These are phyloP conservation scores for Aspergillus campestris DNA, from an alignment of 495 filamentous ascomycete species.

Conservation along the genomic window DNA sequence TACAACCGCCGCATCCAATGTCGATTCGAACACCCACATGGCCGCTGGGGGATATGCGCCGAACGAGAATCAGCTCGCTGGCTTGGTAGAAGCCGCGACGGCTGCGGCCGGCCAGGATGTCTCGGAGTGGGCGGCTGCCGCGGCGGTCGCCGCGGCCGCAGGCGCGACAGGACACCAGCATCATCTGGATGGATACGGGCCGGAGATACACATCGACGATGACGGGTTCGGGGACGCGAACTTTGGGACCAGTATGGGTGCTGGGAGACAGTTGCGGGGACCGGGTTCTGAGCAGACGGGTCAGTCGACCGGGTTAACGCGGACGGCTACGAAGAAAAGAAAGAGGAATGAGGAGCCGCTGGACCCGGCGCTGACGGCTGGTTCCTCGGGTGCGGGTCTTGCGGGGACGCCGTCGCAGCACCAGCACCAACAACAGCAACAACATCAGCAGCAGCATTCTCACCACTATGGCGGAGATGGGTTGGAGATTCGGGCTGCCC, in stretches of 20 bases:
- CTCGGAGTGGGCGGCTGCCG: conserved; percentile 34
- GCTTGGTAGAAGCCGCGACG: conserved; percentile 45
- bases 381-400: conserved; percentile 15
- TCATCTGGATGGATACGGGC: conserved; percentile 31
- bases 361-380: conserved; percentile 32
- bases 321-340: conserved; percentile 35
- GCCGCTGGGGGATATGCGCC: conserved; percentile 28
- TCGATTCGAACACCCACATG: conserved; percentile 28
- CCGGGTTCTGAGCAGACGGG: conserved; percentile 53
- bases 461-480: conserved; percentile 27
- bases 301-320: conserved; percentile 63
- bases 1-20: conserved; percentile 17
- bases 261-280: conserved; percentile 23
- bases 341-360: conserved; percentile 38
- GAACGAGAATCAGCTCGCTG: conserved; percentile 43
- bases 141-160: conserved; percentile 27
- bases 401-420: conserved; percentile 15
- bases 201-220: conserved; percentile 36
- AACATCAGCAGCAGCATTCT: conserved; percentile 16
- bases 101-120: conserved; percentile 44
- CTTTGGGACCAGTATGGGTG: conserved; percentile 22
- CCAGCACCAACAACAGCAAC: conserved; percentile 21
- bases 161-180: conserved; percentile 31
- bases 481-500: conserved; percentile 29
- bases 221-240: conserved; percentile 34